Evolutionary conservation across 1,284 basidiomycete genomes (phyloP).

Genomic region (Volvariella volvacea): DNA sequence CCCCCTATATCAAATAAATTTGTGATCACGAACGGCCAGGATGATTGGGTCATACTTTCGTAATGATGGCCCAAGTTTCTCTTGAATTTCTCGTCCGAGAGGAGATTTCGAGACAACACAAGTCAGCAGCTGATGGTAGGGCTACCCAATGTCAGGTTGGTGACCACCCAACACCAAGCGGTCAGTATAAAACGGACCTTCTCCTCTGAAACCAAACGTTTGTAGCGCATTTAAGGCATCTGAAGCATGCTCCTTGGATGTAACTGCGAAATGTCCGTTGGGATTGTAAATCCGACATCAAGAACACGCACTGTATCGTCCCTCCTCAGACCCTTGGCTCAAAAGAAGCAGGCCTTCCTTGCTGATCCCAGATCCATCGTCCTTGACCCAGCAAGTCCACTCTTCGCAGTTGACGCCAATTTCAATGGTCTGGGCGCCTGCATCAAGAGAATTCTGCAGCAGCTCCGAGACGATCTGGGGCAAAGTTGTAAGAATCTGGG

Average conservation of each 20-base stretch:
- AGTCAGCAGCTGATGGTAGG: constrained; percentile 74
- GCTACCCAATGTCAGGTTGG: constrained; percentile 35
- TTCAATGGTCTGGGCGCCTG: constrained; percentile 54
- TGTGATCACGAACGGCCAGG: constrained; percentile 1
- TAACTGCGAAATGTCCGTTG: constrained; percentile 32
- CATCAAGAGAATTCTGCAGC: constrained; percentile 78
- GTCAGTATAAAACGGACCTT: constrained; percentile 48
- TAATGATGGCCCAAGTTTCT: constrained; percentile 65
- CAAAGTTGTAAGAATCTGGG: constrained; percentile 77
- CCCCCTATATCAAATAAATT: constrained; percentile 38
- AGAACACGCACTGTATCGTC: constrained; percentile 59
- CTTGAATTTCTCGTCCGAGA: constrained; percentile 55
- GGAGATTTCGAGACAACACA: constrained; percentile 71
- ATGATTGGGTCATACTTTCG: constrained; percentile 49
- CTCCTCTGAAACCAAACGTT: constrained; percentile 85
- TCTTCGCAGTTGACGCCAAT: constrained; percentile 61
- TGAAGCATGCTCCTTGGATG: constrained; percentile 62
- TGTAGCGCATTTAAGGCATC: constrained; percentile 43
- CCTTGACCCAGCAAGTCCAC: constrained; percentile 78
- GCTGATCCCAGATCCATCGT: constrained; percentile 75
- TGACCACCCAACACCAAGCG: constrained; percentile 1
- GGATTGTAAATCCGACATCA: neutral
- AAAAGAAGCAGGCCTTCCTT: constrained; percentile 51
- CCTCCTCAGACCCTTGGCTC: constrained; percentile 40
- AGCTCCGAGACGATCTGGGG: constrained; percentile 77